Evolutionary conservation across 768 basidiomycete species (phyloP), one percentile per base, ranked within the genome.

Genomic region (Termitomyces sp.): DNA sequence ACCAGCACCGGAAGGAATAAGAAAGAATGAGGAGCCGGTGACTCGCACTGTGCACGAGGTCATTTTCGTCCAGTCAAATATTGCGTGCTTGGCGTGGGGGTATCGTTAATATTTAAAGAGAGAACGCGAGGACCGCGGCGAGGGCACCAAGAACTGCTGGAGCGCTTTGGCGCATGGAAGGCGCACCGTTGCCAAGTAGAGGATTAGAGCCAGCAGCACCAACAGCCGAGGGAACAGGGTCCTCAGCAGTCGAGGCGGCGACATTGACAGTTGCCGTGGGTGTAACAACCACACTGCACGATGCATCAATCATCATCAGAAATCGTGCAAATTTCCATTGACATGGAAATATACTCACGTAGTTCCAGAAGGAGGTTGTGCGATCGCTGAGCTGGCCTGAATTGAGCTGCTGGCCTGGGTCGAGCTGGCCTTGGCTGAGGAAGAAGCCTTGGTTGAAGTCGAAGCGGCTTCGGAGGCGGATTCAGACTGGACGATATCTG

Each of bases 131-230:
- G 55, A 69, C 66, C 45, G 74, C 77, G 32, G 68, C 69, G 58
- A 78, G 53, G 34, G 73, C 75, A 60, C 72, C 66, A 57, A 80
- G 60, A 62, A 79, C 64, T 62, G 74, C 60, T 57, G 79, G 75
- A 37, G 68, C 61, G 66, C 68, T 75, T 62, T 72, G 74, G 63
- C 68, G 74, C 32, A 65, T 60, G 17, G 70, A 62, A 42, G 66
- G 54, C 37, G 73, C 74, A 49, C 69, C 70, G 53, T 68, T 70
- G 50, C 58, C 55, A 58, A 73, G 21, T 41, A 64, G 62, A 21
- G 70, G 70, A 58, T 73, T 69, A 49, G 64, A 65, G n/a, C 73
- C 77, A 15, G 76, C 75, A 53, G 78, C 80, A 35, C 78, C 67
- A 44, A 78, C 72, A 8, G 59, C 60, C 14, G 62, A 57, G 17